These are phyloP conservation scores for Barnettozyma wickerhamii DNA, from an alignment of 805 yeast species.

Conservation along the genomic window DNA sequence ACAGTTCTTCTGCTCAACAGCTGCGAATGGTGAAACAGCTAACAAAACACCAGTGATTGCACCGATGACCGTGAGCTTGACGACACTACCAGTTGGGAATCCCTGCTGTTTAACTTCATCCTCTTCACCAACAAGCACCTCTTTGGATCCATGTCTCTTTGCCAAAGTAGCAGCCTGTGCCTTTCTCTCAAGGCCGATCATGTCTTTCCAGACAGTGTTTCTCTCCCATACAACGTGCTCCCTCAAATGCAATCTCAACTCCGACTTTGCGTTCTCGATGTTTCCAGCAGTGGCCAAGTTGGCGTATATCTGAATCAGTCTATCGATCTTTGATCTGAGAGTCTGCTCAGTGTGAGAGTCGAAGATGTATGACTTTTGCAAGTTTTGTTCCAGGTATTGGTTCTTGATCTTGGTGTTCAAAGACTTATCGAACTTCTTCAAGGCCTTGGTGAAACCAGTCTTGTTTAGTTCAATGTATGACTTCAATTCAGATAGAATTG, in stretches of 20 bases:
- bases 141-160: slow-evolving; percentile 23
- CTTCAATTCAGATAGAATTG: slow-evolving; percentile 73
- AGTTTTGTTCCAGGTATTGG: slow-evolving; percentile 45
- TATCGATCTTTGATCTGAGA: slow-evolving; percentile 52
- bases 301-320: slow-evolving; percentile 52
- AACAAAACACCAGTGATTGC: slow-evolving; percentile 42
- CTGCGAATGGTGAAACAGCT: slow-evolving; percentile 48
- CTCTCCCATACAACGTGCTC: slow-evolving; percentile 98
- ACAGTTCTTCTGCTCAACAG: slow-evolving; percentile 68
- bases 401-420: slow-evolving; percentile 55
- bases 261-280: slow-evolving; percentile 40
- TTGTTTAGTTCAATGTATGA: slow-evolving; percentile 80
- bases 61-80: slow-evolving; percentile 46
- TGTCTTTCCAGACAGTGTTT: slow-evolving; percentile 96
- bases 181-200: slow-evolving; percentile 86
- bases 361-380: slow-evolving; percentile 54
- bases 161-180: slow-evolving; percentile 65
- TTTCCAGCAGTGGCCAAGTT: slow-evolving; percentile 40
- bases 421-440: slow-evolving; percentile 89
- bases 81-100: slow-evolving; percentile 28
- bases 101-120: slow-evolving; percentile 20
- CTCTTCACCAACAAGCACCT: slow-evolving; percentile 25
- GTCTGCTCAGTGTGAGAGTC: slow-evolving; percentile 38
- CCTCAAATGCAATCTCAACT: slow-evolving; percentile 55
- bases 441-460: slow-evolving; percentile 85